Percentiles rank a stretch among this genome's conserved stretches.
Evolutionary conservation across 2,329 filamentous ascomycete species (phyloP).

Genomic region (Ambrosiella cleistominuta): DNA sequence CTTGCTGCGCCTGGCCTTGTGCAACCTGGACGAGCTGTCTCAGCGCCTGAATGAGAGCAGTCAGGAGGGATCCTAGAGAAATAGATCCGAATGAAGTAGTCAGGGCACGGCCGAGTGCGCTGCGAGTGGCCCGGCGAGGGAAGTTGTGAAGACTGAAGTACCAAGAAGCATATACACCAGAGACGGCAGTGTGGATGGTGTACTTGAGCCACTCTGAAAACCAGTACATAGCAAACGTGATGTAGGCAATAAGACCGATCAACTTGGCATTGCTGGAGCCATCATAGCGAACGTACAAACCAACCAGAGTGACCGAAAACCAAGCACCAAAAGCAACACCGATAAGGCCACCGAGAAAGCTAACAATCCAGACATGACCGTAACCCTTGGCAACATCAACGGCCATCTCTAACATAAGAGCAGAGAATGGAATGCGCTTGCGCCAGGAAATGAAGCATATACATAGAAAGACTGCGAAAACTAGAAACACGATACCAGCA

Average conservation of each 20-base stretch:
- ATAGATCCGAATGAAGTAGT: slow-evolving; percentile 92
- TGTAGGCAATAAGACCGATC: slow-evolving; percentile 68
- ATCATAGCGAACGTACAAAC: slow-evolving; percentile 70
- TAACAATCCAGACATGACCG: slow-evolving; percentile 76
- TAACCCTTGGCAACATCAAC: slow-evolving; percentile 72
- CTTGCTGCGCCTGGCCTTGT: slow-evolving; percentile 37
- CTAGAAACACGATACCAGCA: slow-evolving; percentile 70
- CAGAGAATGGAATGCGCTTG: slow-evolving; percentile 74
- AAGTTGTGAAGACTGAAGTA: slow-evolving; percentile 62
- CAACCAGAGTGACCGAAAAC: slow-evolving; percentile 73
- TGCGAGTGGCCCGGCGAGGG: slow-evolving; percentile 62
- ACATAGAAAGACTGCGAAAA: slow-evolving; percentile 65
- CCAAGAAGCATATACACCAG: slow-evolving; percentile 83
- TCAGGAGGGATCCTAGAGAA: slow-evolving; percentile 65
- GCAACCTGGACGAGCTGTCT: slow-evolving; percentile 71
- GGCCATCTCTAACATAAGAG: slow-evolving; percentile 70
- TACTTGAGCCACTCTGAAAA: slow-evolving; percentile 88
- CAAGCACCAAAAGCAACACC: slow-evolving; percentile 65
- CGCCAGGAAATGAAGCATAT: slow-evolving; percentile 84
- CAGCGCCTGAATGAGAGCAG: slow-evolving; percentile 73
- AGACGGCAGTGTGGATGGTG: slow-evolving; percentile 72
- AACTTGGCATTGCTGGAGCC: slow-evolving; percentile 51
- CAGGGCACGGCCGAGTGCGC: slow-evolving; percentile 62
- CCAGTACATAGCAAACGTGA: slow-evolving; percentile 89
- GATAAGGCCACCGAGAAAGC: slow-evolving; percentile 61